Percentiles rank a stretch among this genome's conserved stretches.
Evolutionary conservation across 2,329 filamentous ascomycete genomes (phyloP).

Genomic region (Sordariomycetes sp.): DNA sequence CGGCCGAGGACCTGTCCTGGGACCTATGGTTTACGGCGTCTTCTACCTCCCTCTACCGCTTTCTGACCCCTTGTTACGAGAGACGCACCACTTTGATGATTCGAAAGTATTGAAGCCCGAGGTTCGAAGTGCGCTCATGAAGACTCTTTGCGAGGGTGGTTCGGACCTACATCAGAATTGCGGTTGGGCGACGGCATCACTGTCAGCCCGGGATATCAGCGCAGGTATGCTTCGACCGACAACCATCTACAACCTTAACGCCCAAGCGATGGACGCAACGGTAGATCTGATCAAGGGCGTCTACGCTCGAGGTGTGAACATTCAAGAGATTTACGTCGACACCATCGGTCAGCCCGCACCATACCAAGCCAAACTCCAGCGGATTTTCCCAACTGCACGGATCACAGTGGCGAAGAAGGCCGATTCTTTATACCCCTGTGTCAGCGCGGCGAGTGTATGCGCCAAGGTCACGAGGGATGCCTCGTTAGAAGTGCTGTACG

Average conservation of each 20-base stretch:
- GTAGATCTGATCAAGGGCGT: constrained; percentile 73
- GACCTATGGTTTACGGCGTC: constrained; percentile 64
- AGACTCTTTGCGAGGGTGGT: constrained; percentile 57
- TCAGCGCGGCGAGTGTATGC: constrained; percentile 87
- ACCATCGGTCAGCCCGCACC: constrained; percentile 76
- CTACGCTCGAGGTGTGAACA: constrained; percentile 67
- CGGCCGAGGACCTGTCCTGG: constrained; percentile 86
- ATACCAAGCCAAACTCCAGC: constrained; percentile 79
- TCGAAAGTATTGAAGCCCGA: constrained; percentile 80
- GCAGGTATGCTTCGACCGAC: constrained; percentile 65
- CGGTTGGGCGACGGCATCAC: constrained; percentile 74
- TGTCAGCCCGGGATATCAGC: constrained; percentile 78
- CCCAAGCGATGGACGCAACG: constrained; percentile 90
- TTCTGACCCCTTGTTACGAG: constrained; percentile 64
- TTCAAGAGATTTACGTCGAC: constrained; percentile 88
- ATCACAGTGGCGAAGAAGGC: constrained; percentile 85
- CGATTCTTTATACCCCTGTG: constrained; percentile 83
- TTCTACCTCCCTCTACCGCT: constrained; percentile 67
- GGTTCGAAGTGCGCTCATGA: constrained; percentile 66
- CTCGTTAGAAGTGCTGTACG: constrained; percentile 72
- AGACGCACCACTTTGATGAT: constrained; percentile 83
- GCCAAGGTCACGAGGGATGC: constrained; percentile 94
- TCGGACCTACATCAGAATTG: constrained; percentile 43
- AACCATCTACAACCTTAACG: constrained; percentile 75
- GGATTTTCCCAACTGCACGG: constrained; percentile 68